phyloP scores from a whole-genome alignment of 1,139 yeast genomes.

The Blastobotrys serpentis region DNA sequence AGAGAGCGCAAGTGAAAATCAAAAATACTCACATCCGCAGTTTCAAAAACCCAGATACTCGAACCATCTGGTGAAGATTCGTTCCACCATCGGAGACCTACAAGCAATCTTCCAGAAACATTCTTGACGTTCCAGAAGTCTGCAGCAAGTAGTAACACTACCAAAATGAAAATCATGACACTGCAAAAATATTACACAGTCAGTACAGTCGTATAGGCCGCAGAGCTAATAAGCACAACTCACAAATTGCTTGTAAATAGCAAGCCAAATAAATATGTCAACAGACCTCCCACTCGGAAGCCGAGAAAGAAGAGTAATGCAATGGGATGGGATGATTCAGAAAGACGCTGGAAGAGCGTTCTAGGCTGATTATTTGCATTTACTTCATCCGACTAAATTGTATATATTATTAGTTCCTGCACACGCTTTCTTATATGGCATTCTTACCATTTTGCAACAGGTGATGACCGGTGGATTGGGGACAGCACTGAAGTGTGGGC shows the following conservation, averaged over 20 bases:
- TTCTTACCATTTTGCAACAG: background rate
- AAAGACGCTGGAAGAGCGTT: conserved; percentile 42
- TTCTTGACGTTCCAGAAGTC: conserved; percentile 96
- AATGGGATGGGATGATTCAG: conserved; percentile 78
- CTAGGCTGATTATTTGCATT: conserved; percentile 15
- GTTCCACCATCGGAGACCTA: conserved; percentile 96
- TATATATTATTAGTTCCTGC: background rate
- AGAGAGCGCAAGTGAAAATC: background rate
- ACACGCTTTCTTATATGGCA: background rate
- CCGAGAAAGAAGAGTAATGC: conserved; percentile 65
- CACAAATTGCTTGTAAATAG: conserved; percentile 61
- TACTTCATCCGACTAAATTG: conserved; percentile 1
- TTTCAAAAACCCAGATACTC: conserved; percentile 85
- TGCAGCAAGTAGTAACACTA: conserved; percentile 72
- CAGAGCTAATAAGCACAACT: conserved; percentile 21
- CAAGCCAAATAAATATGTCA: conserved; percentile 68
- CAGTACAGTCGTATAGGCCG: too few species aligned
- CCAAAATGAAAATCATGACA: conserved; percentile 73
- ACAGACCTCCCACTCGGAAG: conserved; percentile 62
- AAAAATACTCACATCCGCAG: conserved; percentile 53
- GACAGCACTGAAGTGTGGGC: background rate
- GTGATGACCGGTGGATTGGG: background rate
- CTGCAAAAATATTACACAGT: conserved; percentile 30
- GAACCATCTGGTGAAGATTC: conserved; percentile 52
- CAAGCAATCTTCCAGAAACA: conserved; percentile 82